phyloP scores from a whole-genome alignment of 1,139 yeast genomes.

The Suhomyces guaymorum region DNA sequence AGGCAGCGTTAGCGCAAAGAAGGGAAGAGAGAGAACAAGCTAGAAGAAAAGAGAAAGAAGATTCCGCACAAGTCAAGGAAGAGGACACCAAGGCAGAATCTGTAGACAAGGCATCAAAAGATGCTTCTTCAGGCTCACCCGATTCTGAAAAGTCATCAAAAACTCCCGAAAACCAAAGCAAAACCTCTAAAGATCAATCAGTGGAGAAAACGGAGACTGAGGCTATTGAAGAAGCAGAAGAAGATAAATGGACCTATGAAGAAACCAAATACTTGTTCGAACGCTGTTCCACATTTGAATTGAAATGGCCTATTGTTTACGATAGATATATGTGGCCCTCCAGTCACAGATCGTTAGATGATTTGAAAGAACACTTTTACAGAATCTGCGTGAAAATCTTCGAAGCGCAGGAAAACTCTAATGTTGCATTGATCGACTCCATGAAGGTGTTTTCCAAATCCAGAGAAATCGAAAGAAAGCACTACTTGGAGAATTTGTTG shows the following conservation, averaged over 20 bases:
- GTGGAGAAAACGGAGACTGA: conserved; percentile 8
- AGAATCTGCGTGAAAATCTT: conserved; percentile 40
- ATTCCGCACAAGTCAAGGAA: conserved; percentile 12
- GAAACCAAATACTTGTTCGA: conserved; percentile 80
- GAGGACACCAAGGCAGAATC: conserved; percentile 5
- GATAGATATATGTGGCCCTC: conserved; percentile 63
- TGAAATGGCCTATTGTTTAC: conserved; percentile 82
- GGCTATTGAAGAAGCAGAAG: conserved; percentile 7
- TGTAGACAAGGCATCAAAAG: too few species aligned
- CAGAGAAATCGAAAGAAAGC: conserved; percentile 76
- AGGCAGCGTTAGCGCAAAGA: conserved; percentile 19
- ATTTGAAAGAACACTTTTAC: conserved; percentile 81
- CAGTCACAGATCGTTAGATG: conserved; percentile 58
- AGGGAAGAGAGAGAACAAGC: conserved; percentile 26
- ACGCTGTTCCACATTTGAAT: conserved; percentile 69
- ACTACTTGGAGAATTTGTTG: conserved; percentile 72
- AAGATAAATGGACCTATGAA: conserved; percentile 62
- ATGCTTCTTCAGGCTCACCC: too few species aligned
- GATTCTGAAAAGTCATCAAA: too few species aligned
- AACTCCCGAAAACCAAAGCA: too few species aligned
- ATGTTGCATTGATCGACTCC: conserved; percentile 50
- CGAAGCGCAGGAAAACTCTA: conserved; percentile 49
- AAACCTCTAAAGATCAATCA: conserved; percentile 7
- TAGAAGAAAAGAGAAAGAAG: conserved; percentile 15
- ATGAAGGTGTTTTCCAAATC: conserved; percentile 58